These are phyloP conservation scores for Camelina hispida DNA, from an alignment of 345 rosid species.

Conservation along the genomic window DNA sequence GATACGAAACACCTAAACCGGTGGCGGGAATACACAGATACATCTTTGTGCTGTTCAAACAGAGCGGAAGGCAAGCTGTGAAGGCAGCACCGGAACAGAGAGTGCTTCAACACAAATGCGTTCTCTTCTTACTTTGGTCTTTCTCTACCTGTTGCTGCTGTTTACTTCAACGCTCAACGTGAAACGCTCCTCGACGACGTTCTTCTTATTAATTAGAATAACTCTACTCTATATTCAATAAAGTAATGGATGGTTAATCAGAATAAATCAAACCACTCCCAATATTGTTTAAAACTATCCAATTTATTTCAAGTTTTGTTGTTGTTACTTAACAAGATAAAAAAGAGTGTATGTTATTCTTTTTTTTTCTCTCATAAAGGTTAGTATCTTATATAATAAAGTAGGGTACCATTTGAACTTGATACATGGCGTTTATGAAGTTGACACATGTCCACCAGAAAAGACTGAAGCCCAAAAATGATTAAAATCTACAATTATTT, in stretches of 20 bases:
- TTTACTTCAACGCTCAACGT: conserved; percentile 90
- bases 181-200: conserved; percentile 90
- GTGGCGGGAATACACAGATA: conserved; percentile 79
- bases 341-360: neutral
- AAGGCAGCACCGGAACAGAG: conserved; percentile 61
- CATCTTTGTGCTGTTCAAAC: conserved; percentile 75
- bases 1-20: conserved; percentile 80
- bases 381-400: no score
- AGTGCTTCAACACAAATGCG: conserved; percentile 71
- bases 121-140: conserved; percentile 67
- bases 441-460: no score
- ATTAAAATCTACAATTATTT: no score
- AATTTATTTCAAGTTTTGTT: neutral
- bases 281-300: neutral
- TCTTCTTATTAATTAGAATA: conserved; percentile 41
- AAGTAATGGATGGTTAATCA: neutral
- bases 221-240: conserved; percentile 4
- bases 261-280: neutral
- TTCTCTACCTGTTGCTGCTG: conserved; percentile 85
- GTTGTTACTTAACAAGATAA: neutral
- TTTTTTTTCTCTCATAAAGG: no score
- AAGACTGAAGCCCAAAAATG: no score
- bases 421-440: no score
- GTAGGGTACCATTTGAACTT: no score
- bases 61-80: conserved; percentile 78